These are phyloP conservation scores for Leptodermis oblonga DNA, from an alignment of 257 asterid genomes.

Conservation along the genomic window DNA sequence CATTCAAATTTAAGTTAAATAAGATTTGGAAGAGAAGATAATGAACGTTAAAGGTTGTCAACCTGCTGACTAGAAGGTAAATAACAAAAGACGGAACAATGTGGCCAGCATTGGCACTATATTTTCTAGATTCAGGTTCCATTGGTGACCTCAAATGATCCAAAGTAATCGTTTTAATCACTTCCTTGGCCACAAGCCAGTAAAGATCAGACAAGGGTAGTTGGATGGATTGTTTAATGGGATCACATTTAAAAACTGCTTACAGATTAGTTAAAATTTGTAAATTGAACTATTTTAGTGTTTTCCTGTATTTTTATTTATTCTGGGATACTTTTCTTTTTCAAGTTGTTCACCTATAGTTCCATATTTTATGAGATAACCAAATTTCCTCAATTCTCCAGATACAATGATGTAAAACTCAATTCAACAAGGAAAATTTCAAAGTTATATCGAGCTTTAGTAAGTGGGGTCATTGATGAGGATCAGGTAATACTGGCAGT, in stretches of 20 bases:
- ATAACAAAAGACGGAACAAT: not conserved
- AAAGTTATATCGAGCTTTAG: conserved; percentile 83
- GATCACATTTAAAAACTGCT: not conserved
- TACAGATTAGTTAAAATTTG: not conserved
- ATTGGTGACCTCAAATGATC: too few relatives aligned
- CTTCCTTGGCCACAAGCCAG: not conserved
- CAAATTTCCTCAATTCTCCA: conserved; percentile 19
- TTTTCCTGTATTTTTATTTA: not conserved
- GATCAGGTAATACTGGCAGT: conserved; percentile 53
- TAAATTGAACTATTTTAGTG: not conserved
- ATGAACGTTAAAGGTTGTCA: not conserved
- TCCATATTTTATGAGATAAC: not conserved
- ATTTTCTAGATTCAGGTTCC: conserved; percentile 1
- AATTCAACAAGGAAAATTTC: conserved; percentile 54
- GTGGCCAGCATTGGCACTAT: not conserved
- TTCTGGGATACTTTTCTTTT: not conserved
- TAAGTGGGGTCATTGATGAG: conserved; percentile 55
- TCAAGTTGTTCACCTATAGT: not conserved
- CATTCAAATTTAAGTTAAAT: not conserved
- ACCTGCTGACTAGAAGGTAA: not conserved
- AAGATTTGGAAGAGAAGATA: not conserved
- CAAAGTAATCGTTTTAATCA: not conserved
- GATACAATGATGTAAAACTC: conserved; percentile 39
- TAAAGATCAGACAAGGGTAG: not conserved
- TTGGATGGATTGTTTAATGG: not conserved